Conservation (phyloP, 208 protist genomes). For the Leishmania arabica region DNA sequence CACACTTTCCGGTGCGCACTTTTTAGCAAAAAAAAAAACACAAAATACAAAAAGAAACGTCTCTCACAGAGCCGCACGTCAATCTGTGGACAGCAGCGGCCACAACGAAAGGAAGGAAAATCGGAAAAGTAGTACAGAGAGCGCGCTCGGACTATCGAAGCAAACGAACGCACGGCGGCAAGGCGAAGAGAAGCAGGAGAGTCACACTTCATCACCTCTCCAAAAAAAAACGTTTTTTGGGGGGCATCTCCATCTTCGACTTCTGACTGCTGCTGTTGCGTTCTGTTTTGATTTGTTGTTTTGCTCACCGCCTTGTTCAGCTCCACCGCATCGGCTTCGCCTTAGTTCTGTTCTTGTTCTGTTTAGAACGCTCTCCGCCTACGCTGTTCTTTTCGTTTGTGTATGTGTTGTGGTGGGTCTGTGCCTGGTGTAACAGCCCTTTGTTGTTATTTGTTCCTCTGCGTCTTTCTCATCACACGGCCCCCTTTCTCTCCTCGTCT, state of each 20-base stretch:
- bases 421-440: not conserved
- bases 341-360: not conserved
- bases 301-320: not conserved
- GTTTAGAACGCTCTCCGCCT: not conserved
- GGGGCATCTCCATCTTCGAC: not conserved
- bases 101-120: not conserved
- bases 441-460: not conserved
- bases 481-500: not conserved
- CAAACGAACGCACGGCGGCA: not conserved
- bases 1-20: too few relatives aligned
- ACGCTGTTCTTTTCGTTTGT: not conserved
- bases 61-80: not conserved
- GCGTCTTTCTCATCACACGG: not conserved
- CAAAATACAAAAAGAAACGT: not conserved
- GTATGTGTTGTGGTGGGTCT: not conserved
- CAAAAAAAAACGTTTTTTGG: not conserved
- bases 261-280: not conserved
- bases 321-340: too few relatives aligned
- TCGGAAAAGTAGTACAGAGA: not conserved
- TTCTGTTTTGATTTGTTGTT: not conserved
- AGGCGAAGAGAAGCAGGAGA: not conserved
- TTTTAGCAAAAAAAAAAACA: not conserved
- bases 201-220: not conserved
- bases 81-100: not conserved
- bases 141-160: not conserved